A percentile compares a stretch with the other conserved stretches of the same genome.
Evolutionary conservation across 805 yeast species (phyloP).

Genomic region (Grigorovia jiainica): DNA sequence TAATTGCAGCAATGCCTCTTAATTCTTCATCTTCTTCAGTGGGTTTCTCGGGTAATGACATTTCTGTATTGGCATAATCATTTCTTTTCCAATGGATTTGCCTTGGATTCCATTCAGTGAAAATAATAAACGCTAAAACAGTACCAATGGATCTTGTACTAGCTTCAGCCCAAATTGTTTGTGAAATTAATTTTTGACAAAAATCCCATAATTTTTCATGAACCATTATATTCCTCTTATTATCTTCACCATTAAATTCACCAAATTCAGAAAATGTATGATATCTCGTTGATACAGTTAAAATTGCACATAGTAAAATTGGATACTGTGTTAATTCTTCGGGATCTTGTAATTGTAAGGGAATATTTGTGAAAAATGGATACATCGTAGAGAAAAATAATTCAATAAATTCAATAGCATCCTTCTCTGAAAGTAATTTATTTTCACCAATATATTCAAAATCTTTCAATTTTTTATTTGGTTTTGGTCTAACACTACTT

Average conservation of each 20-base stretch:
- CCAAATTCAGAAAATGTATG: conserved; percentile 44
- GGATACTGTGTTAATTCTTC: conserved; percentile 68
- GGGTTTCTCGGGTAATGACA: conserved; percentile 9
- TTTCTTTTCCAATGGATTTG: conserved; percentile 86
- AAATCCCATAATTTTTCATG: conserved; percentile 80
- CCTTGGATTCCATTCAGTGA: conserved; percentile 93
- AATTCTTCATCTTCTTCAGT: conserved; percentile 37
- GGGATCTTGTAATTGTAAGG: conserved; percentile 59
- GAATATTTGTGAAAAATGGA: conserved; percentile 85
- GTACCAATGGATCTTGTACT: conserved; percentile 82
- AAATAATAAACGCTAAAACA: conserved; percentile 68
- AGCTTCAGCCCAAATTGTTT: conserved; percentile 91
- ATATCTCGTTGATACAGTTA: conserved; percentile 74
- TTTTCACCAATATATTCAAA: conserved; percentile 49
- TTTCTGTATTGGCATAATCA: conserved; percentile 65
- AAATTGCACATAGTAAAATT: conserved; percentile 65
- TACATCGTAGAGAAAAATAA: conserved; percentile 71
- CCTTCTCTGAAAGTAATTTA: conserved; percentile 50
- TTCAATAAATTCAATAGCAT: conserved; percentile 48
- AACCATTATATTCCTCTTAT: conserved; percentile 42
- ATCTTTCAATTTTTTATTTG: conserved; percentile 37
- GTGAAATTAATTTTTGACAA: conserved; percentile 71
- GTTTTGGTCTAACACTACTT: conserved; percentile 26
- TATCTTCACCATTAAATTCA: conserved; percentile 24
- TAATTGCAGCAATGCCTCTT: conserved; percentile 75